A percentile compares a stretch with the other conserved stretches of the same genome.
Evolutionary conservation across 1,284 basidiomycete species (phyloP).

Genomic region (Trametes polyzona): DNA sequence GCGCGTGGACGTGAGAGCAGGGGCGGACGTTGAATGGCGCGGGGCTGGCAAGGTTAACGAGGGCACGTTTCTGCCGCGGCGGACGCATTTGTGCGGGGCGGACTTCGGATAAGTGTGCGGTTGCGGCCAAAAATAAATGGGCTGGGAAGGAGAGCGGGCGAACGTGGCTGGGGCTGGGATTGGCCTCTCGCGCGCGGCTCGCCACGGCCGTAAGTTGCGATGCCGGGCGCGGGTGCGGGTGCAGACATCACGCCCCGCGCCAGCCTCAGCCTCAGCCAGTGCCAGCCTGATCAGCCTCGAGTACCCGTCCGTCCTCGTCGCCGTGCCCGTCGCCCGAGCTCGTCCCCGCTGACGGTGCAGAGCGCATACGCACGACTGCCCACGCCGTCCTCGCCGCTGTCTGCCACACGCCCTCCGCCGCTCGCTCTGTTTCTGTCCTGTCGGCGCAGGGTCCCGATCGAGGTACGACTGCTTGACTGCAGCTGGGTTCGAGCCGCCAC

Average conservation of each 20-base stretch:
- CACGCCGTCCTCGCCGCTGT: background rate
- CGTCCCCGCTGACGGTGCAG: background rate
- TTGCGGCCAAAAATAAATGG: conserved; percentile 7
- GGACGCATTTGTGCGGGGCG: background rate
- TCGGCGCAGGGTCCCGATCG: no score
- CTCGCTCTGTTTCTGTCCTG: background rate
- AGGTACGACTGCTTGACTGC: background rate
- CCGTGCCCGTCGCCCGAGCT: background rate
- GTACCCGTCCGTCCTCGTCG: background rate
- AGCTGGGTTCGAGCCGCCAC: background rate
- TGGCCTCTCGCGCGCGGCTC: background rate
- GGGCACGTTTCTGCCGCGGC: no score
- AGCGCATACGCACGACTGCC: background rate
- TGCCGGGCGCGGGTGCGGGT: background rate
- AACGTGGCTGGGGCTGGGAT: background rate
- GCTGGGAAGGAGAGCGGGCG: background rate
- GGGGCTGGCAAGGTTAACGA: background rate
- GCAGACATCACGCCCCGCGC: background rate
- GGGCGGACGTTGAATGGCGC: conserved; percentile 3
- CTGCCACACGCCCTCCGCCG: background rate
- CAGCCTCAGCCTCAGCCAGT: background rate
- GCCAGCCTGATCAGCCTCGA: no score
- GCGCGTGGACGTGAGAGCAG: conserved; percentile 10
- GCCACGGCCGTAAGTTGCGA: background rate
- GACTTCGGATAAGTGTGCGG: background rate